phyloP scores from a whole-genome alignment of 352 stramenopile species.

The Plasmopara muralis region DNA sequence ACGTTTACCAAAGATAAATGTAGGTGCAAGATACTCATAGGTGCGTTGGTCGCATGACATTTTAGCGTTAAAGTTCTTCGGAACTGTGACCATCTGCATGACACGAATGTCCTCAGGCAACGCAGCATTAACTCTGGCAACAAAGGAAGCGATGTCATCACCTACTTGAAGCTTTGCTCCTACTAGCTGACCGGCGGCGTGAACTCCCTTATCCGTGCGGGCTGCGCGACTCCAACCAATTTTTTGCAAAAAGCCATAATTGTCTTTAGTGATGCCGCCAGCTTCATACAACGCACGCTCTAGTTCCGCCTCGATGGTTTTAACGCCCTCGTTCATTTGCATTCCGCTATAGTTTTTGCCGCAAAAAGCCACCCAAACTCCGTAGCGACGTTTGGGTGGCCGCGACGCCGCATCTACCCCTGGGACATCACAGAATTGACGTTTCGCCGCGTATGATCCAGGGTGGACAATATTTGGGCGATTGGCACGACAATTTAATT shows the following conservation, averaged over 20 bases:
- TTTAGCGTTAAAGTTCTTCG: conserved; percentile 90
- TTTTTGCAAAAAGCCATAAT: conserved; percentile 89
- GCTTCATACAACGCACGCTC: conserved; percentile 84
- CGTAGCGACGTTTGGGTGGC: conserved; percentile 43
- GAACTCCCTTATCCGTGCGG: conserved; percentile 88
- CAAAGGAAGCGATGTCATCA: conserved; percentile 58
- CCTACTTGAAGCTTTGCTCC: conserved; percentile 81
- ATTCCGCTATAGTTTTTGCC: conserved; percentile 87
- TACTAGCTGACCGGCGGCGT: conserved; percentile 81
- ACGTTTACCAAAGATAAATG: conserved; percentile 76
- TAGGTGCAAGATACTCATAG: conserved; percentile 89
- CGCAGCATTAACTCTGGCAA: conserved; percentile 58
- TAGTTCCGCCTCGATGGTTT: conserved; percentile 88
- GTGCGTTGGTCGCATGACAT: conserved; percentile 83
- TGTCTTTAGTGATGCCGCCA: conserved; percentile 79
- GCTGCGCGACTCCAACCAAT: conserved; percentile 86
- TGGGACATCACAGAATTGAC: conserved; percentile 13
- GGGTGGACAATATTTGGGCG: conserved; percentile 61
- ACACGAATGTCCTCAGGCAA: conserved; percentile 81
- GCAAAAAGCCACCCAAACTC: conserved; percentile 83
- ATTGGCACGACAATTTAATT: conserved; percentile 42
- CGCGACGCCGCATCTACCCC: background rate
- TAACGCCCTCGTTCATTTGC: conserved; percentile 87
- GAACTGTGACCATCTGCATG: conserved; percentile 77
- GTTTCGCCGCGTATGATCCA: conserved; percentile 68